Evolutionary conservation across 495 filamentous ascomycete species (phyloP), one percentile per base, ranked within the genome.

Genomic region (Daldinia loculata): DNA sequence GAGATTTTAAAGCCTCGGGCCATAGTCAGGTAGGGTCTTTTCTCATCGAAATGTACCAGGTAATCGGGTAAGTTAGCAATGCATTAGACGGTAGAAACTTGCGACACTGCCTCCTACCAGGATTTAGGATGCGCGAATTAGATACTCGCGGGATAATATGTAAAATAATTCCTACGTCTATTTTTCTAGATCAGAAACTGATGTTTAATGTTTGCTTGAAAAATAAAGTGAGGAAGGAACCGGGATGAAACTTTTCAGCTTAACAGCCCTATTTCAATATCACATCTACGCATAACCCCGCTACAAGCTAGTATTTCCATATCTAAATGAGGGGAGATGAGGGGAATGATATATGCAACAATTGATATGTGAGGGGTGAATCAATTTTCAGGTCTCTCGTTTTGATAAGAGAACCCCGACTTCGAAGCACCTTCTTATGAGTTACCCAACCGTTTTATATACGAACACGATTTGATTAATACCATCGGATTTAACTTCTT

Each of bases 371-470:
- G 34, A 30, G 19, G 51, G 61, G 43, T 22, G 19, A 22, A 66
- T 66, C 8, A 70, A 55, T 63, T 62, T 66, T 66, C 5, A 57
- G 19, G n/a, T 52, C 30, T 38, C 27, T 19, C 30, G 39, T 52
- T 61, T 53, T 55, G 61, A 63, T 69, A 69, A 69, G 67, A 69
- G 60, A 53, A 66, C 19, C 26, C 38, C 51, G 34, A 65, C 11
- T 4, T 45, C 43, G 41, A 43, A 41, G 15, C 30, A 56, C n/a
- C 39, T 17, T 59, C 27, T 19, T 6, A 61, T 74, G 58, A 74
- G 67, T 71, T 67, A 64, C 60, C 19, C 26, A 64, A 56, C 56
- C 24, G 56, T 34, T 55, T 64, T 48, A 45, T 56, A 53, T 57
- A 45, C 24, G n/a, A 43, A 17, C 8, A 22, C 27, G 30, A 43